Evolutionary conservation across 176 grass and related monocot species (phyloP).

Genomic region (Eremochloa ophiuroides): DNA sequence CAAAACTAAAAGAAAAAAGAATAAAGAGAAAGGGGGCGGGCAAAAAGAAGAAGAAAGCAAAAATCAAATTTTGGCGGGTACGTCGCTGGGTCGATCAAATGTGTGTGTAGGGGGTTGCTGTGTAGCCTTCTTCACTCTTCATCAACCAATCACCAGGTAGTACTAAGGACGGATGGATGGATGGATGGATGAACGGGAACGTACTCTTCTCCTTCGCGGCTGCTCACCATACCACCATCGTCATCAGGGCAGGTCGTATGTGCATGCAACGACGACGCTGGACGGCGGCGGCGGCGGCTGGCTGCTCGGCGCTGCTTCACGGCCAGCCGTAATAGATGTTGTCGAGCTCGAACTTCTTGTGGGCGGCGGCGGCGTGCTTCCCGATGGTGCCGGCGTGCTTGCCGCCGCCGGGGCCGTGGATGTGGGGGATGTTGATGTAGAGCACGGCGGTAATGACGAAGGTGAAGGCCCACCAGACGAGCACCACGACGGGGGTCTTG

Average conservation of each 20-base stretch:
- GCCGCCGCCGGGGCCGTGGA: constrained; percentile 15
- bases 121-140: not conserved
- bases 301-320: not conserved
- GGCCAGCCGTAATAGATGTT: not conserved
- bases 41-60: not conserved
- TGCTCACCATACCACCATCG: not conserved
- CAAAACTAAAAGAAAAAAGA: constrained; percentile 45
- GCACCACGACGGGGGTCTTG: constrained; percentile 70
- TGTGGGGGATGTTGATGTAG: constrained; percentile 74
- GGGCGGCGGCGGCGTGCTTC: not conserved
- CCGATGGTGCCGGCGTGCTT: not conserved
- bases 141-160: not conserved
- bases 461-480: constrained; percentile 84
- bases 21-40: not conserved
- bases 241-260: not conserved
- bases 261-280: not conserved
- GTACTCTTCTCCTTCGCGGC: constrained; percentile 1
- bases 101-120: not conserved
- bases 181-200: not conserved
- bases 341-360: not conserved
- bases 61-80: constrained; percentile 34
- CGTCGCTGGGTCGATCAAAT: constrained; percentile 9
- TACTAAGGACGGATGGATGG: not conserved
- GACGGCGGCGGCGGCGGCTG: not conserved
- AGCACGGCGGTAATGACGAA: constrained; percentile 86